Conservation (phyloP, 148 eudicot species). For the Arctostaphylos glauca region DNA sequence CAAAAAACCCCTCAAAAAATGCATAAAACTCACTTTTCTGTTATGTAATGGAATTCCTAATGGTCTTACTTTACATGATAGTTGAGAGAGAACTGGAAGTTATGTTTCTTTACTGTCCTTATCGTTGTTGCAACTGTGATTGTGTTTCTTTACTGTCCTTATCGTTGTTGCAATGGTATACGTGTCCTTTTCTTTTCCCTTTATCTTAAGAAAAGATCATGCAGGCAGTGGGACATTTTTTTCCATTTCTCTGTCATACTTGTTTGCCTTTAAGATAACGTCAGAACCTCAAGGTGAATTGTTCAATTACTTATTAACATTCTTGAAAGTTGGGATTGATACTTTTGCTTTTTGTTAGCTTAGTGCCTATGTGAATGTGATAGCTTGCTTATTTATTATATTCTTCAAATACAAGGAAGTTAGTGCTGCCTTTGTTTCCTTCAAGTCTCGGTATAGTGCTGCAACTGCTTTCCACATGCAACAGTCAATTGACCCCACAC, state of each 20-base stretch:
- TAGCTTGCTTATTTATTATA: conserved; percentile 20
- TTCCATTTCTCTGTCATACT: background rate
- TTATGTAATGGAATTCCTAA: too few species aligned
- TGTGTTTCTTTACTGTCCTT: background rate
- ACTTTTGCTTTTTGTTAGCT: background rate
- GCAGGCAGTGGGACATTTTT: background rate
- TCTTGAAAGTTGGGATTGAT: conserved; percentile 14
- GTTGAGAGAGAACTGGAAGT: background rate
- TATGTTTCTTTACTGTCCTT: background rate
- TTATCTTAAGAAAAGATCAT: too few species aligned
- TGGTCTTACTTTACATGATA: too few species aligned
- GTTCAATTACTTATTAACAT: background rate
- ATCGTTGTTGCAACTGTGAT: background rate
- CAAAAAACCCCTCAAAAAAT: too few species aligned
- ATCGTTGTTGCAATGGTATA: background rate
- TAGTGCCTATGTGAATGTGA: conserved; percentile 10
- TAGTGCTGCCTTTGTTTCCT: conserved; percentile 84
- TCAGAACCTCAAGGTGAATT: background rate
- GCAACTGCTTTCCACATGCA: conserved; percentile 51
- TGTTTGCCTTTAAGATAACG: background rate
- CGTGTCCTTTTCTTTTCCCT: background rate
- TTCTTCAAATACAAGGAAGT: conserved; percentile 47
- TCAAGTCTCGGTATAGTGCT: conserved; percentile 74
- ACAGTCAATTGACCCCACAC: conserved; percentile 65
- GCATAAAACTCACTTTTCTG: too few species aligned